Evolutionary conservation across 148 eudicot species (phyloP).

Genomic region (Pouteria glomerata): DNA sequence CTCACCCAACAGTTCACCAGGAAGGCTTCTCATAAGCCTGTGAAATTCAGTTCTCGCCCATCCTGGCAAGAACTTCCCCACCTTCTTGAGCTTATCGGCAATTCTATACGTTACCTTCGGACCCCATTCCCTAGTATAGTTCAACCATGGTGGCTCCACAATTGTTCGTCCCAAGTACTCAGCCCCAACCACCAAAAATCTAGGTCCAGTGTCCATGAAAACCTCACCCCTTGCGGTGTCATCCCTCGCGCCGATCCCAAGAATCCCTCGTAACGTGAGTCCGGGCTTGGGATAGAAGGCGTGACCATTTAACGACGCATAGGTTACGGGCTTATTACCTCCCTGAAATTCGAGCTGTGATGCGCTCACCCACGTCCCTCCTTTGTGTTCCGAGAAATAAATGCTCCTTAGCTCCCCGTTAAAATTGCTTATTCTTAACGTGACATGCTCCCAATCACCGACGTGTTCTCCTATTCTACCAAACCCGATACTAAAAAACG

Average conservation of each 20-base stretch:
- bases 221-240: slow-evolving; percentile 20
- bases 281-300: slow-evolving; percentile 24
- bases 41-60: no score
- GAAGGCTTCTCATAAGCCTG: no score
- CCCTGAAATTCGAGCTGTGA: slow-evolving; percentile 22
- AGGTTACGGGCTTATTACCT: slow-evolving; percentile 22
- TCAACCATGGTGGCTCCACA: slow-evolving; percentile 34
- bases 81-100: slow-evolving; percentile 17
- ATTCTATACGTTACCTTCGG: slow-evolving; percentile 22
- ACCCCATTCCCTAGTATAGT: slow-evolving; percentile 34
- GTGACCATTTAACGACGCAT: slow-evolving; percentile 31
- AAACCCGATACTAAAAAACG: slow-evolving; percentile 15
- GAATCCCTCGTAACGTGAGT: slow-evolving; percentile 17
- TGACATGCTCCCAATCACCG: slow-evolving; percentile 47
- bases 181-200: slow-evolving; percentile 17
- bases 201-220: slow-evolving; percentile 24
- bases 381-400: slow-evolving; percentile 29
- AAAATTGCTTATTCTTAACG: slow-evolving; percentile 36
- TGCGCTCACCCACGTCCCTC: slow-evolving; percentile 25
- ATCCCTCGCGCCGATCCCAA: slow-evolving; percentile 25
- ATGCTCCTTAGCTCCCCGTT: slow-evolving; percentile 26
- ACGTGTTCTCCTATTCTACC: slow-evolving; percentile 38
- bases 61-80: no score
- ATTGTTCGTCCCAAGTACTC: slow-evolving; percentile 16
- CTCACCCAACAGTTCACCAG: no score